Conservation (phyloP, 2,329 filamentous ascomycete genomes). For the Penicillium sclerotigenum region DNA sequence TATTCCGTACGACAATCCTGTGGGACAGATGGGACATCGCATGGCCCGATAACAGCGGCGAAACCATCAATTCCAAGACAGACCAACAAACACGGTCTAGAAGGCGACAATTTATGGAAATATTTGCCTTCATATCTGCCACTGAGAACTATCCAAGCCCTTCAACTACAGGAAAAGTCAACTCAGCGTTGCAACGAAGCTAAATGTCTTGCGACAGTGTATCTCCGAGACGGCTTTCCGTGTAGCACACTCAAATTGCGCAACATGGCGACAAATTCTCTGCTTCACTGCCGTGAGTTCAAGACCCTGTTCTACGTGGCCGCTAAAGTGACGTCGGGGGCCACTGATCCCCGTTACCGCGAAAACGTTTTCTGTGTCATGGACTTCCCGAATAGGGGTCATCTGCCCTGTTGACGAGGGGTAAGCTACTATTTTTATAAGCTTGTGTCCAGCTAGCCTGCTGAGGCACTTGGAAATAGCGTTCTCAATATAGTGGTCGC, state of each 20-base stretch:
- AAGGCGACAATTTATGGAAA: neutral
- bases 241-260: neutral
- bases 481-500: no score
- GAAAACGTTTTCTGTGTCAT: neutral
- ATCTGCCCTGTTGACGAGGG: neutral
- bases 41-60: neutral
- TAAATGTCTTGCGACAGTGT: neutral
- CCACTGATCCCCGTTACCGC: neutral
- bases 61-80: neutral
- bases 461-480: neutral
- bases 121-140: neutral
- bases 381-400: neutral
- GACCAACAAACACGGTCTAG: neutral
- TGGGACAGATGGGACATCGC: constrained; percentile 10
- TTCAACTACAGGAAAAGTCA: neutral
- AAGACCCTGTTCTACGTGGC: neutral
- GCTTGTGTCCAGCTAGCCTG: neutral
- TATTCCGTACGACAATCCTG: constrained; percentile 7
- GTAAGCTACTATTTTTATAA: neutral
- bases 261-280: neutral
- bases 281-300: neutral
- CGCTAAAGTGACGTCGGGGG: neutral
- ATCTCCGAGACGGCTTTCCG: neutral
- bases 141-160: neutral
- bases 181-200: constrained; percentile 4